Evolutionary conservation across 208 protist species (phyloP), one percentile per base, ranked within the genome.

Genomic region (Leishmania tropica): DNA sequence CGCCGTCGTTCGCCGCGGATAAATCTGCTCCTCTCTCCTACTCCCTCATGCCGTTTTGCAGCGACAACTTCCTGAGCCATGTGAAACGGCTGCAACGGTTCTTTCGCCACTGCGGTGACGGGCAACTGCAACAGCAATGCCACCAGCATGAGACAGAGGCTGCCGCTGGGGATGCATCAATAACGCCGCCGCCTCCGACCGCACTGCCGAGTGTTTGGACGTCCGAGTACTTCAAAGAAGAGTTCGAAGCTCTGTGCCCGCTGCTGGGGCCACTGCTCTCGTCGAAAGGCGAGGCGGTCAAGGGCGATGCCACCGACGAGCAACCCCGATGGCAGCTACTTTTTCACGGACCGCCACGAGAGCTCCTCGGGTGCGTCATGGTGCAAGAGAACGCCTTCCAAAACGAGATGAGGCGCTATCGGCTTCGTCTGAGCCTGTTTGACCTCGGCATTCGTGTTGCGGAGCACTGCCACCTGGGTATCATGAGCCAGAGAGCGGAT

Each of bases 341-440:
- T 3, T 89, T 81, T 51, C 56, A 67, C 60, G 94, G 92, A n/a
- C 89, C 91, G 0, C 56, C 70, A 58, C 90, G 92, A 64, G 92
- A 97, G 89, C 84, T 97, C 35, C 85, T 97, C 19, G 91, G 88
- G 17, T 96, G 92, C 74, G 86, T 97, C 58, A 87, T 97, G 42
- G 88, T 97, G 56, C 92, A 97, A 84, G 87, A 88, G 40, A 90
- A 92, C 76, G 94, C 94, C 48, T 97, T 97, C 73, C 94, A 97
- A 72, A 95, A 95, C 79, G 94, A 97, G 77, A 80, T 96, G 85
- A 88, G 91, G 76, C 83, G 89, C 74, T 97, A 97, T 80, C 94
- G 94, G 10, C 83, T 97, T 60, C 92, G 94, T 51, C 84, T 97
- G 42, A 86, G 85, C 72, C 89, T 97, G 21, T 97, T 96, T 71